Base-by-base conservation (phyloP, 768 basidiomycete species). In the Mycena alexandri region DNA sequence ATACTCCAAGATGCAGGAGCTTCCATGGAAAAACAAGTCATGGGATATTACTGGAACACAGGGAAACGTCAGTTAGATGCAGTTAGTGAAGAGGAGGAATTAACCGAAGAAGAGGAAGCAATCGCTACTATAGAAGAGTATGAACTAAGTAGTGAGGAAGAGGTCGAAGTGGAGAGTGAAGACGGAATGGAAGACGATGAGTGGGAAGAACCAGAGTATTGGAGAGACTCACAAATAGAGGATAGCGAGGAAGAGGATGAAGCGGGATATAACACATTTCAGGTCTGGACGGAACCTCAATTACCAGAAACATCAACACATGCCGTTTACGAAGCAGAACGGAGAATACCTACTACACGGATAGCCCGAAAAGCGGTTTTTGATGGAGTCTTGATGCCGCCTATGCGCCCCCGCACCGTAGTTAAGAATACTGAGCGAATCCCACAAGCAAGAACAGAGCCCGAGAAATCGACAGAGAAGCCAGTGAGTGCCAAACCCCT, bases 1-100 rank as follows among this genome's bases (percentile, higher is more conserved):
- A n/a, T n/a, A n/a, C n/a, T n/a, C n/a, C n/a, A n/a, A n/a, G n/a
- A n/a, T 19, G 47, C 22, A 2, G 58, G 58, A 19, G 50, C 47
- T 5, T 5, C 3, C 21, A 10, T 60, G 16, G 58, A 60, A n/a
- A 38, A 50, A 41, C 58, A 60, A 25, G 58, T 60, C n/a, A 60
- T 60, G 58, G 58, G 58, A 10, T 60, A 21, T 29, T 60, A 60
- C 29, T 60, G 58, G 58, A 50, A 60, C 0, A 34, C 22, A 7
- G 41, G 38, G 7, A 19, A 16, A 1, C 43, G 6, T 2, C 43
- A 46, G 14, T 22, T 46, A 9, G 17, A 46, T 10, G 5, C 6
- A 2, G 8, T 2, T n/a, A 7, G 9, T 1, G 57, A 46, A 22
- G 13, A n/a, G 22, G 44, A 59, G n/a, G n/a, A n/a, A n/a, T n/a